Percentiles rank a stretch among this genome's conserved stretches.
Conservation (phyloP, 768 basidiomycete species). For the Dacryopinax primogenitus region DNA sequence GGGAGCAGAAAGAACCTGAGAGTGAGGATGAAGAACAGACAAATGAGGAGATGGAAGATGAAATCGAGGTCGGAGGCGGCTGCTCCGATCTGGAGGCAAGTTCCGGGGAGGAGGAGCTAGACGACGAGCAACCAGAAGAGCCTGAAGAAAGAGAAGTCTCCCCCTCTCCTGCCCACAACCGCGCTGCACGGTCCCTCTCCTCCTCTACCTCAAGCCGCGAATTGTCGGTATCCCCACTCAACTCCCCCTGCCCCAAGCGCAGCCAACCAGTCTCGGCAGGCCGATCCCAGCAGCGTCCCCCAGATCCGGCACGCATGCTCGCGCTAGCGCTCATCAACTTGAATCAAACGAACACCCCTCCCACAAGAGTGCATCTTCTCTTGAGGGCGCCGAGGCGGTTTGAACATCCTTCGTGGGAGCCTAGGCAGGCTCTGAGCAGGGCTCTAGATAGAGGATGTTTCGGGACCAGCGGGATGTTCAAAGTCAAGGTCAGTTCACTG, state of each 20-base stretch:
- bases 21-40: not conserved
- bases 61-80: not conserved
- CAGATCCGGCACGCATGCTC: constrained; percentile 5
- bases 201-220: not conserved
- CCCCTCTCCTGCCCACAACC: not conserved
- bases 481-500: not conserved
- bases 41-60: not conserved
- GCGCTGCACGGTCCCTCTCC: not conserved
- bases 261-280: not conserved
- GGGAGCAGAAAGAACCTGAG: not conserved
- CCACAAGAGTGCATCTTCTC: constrained; percentile 11
- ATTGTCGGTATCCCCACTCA: not conserved
- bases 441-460: constrained; percentile 9
- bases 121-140: not conserved
- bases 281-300: not conserved
- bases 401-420: constrained; percentile 14
- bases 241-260: not conserved
- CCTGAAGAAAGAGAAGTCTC: not conserved
- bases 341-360: not conserved
- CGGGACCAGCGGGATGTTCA: not conserved
- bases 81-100: not conserved
- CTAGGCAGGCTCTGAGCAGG: constrained; percentile 11
- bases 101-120: not conserved
- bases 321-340: not conserved
- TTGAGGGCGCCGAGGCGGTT: constrained; percentile 17